Evolutionary conservation across 371 early-diverging fungal species (phyloP).

Genomic region (Sanchytrium tribonematis): DNA sequence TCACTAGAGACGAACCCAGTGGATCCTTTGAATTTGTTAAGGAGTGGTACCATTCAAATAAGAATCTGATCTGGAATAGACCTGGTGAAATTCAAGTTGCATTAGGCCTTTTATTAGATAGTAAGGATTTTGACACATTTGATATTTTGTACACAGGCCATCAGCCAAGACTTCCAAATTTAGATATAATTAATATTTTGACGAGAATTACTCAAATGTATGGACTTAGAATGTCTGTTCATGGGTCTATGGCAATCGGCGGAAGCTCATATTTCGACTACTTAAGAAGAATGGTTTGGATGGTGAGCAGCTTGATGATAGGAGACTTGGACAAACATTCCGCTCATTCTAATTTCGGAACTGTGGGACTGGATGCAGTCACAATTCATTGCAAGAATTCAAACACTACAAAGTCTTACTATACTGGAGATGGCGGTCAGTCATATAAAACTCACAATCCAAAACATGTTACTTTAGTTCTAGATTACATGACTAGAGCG

Average conservation of each 20-base stretch:
- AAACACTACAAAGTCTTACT: background rate
- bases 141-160: background rate
- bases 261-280: background rate
- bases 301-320: background rate
- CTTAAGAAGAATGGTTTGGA: background rate
- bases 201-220: background rate
- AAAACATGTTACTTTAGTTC: background rate
- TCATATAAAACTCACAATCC: background rate
- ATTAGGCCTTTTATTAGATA: background rate
- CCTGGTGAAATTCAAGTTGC: slow-evolving; percentile 1
- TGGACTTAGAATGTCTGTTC: background rate
- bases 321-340: background rate
- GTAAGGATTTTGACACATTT: background rate
- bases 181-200: background rate
- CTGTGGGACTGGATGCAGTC: background rate
- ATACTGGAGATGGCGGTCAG: background rate
- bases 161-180: background rate
- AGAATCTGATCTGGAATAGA: background rate
- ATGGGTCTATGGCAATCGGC: background rate
- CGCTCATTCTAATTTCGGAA: background rate
- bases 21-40: background rate
- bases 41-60: background rate
- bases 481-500: background rate
- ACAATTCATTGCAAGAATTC: background rate
- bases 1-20: background rate